These are phyloP conservation scores for Alternaria sp. DNA, from an alignment of 2,329 filamentous ascomycete genomes.

Conservation along the genomic window DNA sequence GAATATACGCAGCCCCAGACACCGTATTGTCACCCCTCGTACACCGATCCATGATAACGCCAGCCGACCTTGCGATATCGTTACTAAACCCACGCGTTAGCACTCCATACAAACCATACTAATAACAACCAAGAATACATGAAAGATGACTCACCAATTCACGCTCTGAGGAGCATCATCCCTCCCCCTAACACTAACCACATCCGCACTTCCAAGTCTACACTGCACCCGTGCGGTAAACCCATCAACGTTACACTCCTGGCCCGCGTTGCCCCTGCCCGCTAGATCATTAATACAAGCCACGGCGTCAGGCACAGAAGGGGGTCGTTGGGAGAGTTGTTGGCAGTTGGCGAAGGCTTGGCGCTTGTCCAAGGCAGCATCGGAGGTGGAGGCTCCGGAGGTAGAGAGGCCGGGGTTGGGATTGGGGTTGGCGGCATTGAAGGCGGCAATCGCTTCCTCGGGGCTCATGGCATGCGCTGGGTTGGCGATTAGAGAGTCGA, in stretches of 20 bases:
- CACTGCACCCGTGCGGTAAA: not conserved
- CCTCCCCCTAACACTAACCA: not conserved
- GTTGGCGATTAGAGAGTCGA: slow-evolving; percentile 3
- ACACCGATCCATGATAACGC: slow-evolving; percentile 13
- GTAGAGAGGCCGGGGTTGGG: not conserved
- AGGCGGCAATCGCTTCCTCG: not conserved
- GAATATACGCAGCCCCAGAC: slow-evolving; percentile 2
- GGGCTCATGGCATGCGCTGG: not conserved
- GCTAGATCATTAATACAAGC: not conserved
- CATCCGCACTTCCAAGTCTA: not conserved
- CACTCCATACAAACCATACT: not conserved
- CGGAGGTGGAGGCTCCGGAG: too few relatives aligned
- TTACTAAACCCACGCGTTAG: not conserved
- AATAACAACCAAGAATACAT: too few relatives aligned
- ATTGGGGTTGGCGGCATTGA: not conserved
- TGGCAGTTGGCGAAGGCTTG: not conserved
- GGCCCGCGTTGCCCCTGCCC: not conserved
- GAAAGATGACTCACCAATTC: not conserved
- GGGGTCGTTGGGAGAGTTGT: not conserved
- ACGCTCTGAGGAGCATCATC: not conserved
- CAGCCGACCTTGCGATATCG: slow-evolving; percentile 1
- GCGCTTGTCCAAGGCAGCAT: not conserved
- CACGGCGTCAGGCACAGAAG: not conserved
- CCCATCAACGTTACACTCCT: not conserved
- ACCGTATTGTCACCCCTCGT: slow-evolving; percentile 10